A percentile compares a stretch with the other conserved stretches of the same genome.
Conservation (phyloP, 352 stramenopile genomes). For the Globisporangium cylindrosporum region DNA sequence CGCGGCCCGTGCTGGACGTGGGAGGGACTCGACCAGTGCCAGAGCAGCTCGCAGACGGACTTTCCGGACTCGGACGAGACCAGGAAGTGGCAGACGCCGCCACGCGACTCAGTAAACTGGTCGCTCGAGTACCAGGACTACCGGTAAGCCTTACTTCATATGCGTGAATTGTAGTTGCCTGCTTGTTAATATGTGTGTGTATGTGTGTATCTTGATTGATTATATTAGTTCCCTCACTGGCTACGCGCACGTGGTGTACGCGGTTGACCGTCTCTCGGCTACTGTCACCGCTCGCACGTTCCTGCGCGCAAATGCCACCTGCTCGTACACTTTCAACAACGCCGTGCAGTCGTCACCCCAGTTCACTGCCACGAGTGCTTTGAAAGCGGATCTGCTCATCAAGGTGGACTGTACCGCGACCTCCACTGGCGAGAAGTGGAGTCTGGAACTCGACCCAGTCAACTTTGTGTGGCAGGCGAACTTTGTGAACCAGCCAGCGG, state of each 20-base stretch:
- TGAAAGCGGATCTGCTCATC: slow-evolving; percentile 31
- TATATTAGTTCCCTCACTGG: slow-evolving; percentile 24
- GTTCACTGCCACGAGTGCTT: slow-evolving; percentile 22
- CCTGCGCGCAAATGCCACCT: slow-evolving; percentile 26
- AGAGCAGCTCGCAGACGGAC: slow-evolving; percentile 16
- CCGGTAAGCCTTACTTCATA: neutral
- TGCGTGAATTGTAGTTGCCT: neutral
- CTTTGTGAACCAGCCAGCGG: slow-evolving; percentile 19
- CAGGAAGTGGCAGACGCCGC: slow-evolving; percentile 43
- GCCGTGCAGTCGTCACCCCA: slow-evolving; percentile 17
- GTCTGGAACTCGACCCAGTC: slow-evolving; percentile 45
- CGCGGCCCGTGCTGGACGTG: slow-evolving; percentile 29
- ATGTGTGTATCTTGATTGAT: neutral
- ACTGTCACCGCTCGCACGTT: slow-evolving; percentile 40
- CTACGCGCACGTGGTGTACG: slow-evolving; percentile 50
- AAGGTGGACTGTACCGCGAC: slow-evolving; percentile 26
- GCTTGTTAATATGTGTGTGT: neutral
- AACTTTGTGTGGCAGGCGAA: slow-evolving; percentile 64
- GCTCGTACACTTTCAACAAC: slow-evolving; percentile 39
- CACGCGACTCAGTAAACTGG: slow-evolving; percentile 31
- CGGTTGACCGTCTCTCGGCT: slow-evolving; percentile 25
- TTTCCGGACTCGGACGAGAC: slow-evolving; percentile 23
- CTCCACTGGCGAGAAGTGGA: slow-evolving; percentile 23
- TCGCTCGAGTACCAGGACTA: slow-evolving; percentile 41
- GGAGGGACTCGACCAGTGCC: slow-evolving; percentile 28